Percentiles rank a stretch among this genome's conserved stretches.
Evolutionary conservation across 1,284 basidiomycete species (phyloP).

Genomic region (Rhodotorula sp.): DNA sequence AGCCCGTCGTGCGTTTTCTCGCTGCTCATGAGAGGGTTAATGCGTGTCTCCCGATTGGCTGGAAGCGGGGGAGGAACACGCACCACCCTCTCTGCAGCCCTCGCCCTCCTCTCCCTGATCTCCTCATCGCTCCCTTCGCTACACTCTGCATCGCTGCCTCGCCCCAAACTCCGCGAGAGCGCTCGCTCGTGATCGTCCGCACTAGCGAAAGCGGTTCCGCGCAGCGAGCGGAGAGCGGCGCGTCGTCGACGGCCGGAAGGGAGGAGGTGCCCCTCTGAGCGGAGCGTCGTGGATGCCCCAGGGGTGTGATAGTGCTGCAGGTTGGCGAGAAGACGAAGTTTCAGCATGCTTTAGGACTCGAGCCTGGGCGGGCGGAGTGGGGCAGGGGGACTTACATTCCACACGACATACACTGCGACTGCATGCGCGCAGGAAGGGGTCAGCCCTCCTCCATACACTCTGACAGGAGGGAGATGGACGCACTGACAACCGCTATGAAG

Average conservation of each 20-base stretch:
- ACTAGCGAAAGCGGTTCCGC: background rate
- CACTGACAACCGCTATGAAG: background rate
- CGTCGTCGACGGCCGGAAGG: too few species aligned
- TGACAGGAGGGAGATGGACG: background rate
- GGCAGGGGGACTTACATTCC: background rate
- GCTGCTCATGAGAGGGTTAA: too few species aligned
- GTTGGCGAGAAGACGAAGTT: background rate
- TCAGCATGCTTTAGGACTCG: background rate
- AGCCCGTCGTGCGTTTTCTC: too few species aligned
- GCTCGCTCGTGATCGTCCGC: slow-evolving; percentile 6
- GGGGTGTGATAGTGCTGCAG: background rate
- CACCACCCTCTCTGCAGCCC: background rate
- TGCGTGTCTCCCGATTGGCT: too few species aligned
- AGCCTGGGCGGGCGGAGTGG: too few species aligned
- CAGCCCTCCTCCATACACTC: background rate
- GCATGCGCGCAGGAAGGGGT: background rate
- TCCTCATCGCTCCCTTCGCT: background rate
- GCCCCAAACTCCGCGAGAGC: slow-evolving; percentile 4
- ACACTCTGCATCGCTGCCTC: background rate
- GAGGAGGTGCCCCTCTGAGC: background rate
- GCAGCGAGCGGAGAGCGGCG: too few species aligned
- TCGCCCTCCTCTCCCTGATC: background rate
- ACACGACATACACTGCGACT: background rate
- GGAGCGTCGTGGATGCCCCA: background rate
- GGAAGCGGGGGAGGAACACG: background rate